Evolutionary conservation across 768 basidiomycete species (phyloP).

Genomic region (Russula virescens): DNA sequence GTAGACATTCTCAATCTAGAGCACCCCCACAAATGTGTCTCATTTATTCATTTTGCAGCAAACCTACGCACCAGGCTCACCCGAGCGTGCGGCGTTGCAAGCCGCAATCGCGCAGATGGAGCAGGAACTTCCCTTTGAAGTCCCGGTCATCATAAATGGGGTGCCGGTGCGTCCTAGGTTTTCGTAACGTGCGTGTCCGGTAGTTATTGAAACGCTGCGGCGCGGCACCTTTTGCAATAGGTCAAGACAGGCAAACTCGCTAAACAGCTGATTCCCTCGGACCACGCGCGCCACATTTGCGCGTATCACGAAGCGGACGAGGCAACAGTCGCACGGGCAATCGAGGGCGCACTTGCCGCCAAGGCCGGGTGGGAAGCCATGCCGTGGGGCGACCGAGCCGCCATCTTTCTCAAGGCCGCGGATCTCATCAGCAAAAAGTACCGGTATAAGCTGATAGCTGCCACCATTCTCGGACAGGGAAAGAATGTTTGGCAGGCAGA

Average conservation of each 20-base stretch:
- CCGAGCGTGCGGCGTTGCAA: slow-evolving; percentile 68
- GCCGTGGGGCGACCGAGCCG: slow-evolving; percentile 96
- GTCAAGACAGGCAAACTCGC: slow-evolving; percentile 74
- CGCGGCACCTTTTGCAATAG: slow-evolving; percentile 33
- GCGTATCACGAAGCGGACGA: slow-evolving; percentile 85
- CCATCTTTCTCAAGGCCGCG: slow-evolving; percentile 97
- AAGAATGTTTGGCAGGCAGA: slow-evolving; percentile 99
- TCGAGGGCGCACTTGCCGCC: slow-evolving; percentile 81
- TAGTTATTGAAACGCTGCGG: not conserved
- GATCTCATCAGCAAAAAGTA: slow-evolving; percentile 96
- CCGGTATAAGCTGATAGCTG: slow-evolving; percentile 89
- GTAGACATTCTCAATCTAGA: slow-evolving; percentile 33
- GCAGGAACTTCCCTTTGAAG: slow-evolving; percentile 78
- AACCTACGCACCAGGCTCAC: slow-evolving; percentile 70
- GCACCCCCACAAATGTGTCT: not conserved
- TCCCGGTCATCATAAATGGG: slow-evolving; percentile 91
- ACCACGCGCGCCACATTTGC: slow-evolving; percentile 78
- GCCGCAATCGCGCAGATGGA: slow-evolving; percentile 77
- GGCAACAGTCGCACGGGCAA: slow-evolving; percentile 67
- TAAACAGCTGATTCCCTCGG: slow-evolving; percentile 79
- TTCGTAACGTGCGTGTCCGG: not conserved
- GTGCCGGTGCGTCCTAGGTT: slow-evolving; percentile 52
- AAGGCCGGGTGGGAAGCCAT: slow-evolving; percentile 88
- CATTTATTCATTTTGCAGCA: slow-evolving; percentile 39
- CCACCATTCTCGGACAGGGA: slow-evolving; percentile 96